A percentile compares a stretch with the other conserved stretches of the same genome.
Conservation (phyloP, 2,329 filamentous ascomycete species). For the Calonectria hongkongensis region DNA sequence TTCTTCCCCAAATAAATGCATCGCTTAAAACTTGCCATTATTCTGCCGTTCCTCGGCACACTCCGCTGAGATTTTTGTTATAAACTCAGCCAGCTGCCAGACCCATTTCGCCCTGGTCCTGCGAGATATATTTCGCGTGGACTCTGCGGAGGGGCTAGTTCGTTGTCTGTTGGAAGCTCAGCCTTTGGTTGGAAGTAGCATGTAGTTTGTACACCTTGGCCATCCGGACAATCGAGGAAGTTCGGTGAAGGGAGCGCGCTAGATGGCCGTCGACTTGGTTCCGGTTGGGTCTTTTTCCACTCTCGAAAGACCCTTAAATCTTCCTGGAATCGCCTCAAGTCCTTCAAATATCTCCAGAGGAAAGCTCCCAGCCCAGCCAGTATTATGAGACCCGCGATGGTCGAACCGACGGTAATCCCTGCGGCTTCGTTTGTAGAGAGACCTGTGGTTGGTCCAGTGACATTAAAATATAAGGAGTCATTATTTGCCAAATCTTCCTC, state of each 20-base stretch:
- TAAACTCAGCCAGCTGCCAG: constrained; percentile 1
- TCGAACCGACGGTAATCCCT: constrained; percentile 9
- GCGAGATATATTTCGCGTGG: constrained; percentile 6
- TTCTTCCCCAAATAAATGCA: not conserved
- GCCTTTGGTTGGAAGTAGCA: constrained; percentile 14
- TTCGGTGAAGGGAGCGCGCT: not conserved
- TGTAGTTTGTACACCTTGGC: not conserved
- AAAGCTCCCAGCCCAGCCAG: not conserved
- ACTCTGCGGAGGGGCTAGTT: not conserved
- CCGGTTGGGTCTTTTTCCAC: constrained; percentile 10
- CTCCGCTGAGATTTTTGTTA: not conserved
- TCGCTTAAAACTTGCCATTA: too few relatives aligned
- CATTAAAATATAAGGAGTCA: constrained; percentile 12
- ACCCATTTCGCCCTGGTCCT: not conserved
- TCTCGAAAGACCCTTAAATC: not conserved
- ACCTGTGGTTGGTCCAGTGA: not conserved
- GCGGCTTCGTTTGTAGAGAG: not conserved
- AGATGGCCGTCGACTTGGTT: not conserved
- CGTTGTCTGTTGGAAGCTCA: not conserved
- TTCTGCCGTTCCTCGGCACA: too few relatives aligned
- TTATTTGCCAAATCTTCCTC: not conserved
- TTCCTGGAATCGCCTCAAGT: not conserved
- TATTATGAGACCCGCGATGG: not conserved
- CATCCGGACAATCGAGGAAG: not conserved
- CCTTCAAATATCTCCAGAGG: not conserved